These are phyloP conservation scores for Rosa rugosa DNA, from an alignment of 306 rosid species.

Conservation along the genomic window DNA sequence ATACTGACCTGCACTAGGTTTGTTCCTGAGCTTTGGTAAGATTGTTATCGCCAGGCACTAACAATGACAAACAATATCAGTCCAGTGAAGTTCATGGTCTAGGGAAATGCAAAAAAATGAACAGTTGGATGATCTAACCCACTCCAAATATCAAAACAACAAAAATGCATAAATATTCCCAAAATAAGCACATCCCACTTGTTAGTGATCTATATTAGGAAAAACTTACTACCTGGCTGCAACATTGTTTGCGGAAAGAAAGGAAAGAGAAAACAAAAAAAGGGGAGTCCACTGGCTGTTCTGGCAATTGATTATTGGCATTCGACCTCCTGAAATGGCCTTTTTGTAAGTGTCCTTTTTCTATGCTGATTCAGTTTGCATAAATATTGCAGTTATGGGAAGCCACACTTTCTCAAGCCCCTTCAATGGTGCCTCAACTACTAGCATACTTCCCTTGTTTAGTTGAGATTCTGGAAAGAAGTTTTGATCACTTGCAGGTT, in stretches of 20 bases:
- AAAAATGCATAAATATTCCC: not conserved
- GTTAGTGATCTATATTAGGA: not conserved
- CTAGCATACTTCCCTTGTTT: slow-evolving; percentile 73
- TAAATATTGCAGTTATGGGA: slow-evolving; percentile 85
- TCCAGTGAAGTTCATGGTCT: not conserved
- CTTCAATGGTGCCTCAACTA: slow-evolving; percentile 88
- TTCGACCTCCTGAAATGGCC: not conserved
- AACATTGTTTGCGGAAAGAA: not conserved
- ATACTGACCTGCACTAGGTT: not conserved
- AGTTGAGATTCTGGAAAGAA: slow-evolving; percentile 80
- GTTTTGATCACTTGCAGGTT: slow-evolving; percentile 94
- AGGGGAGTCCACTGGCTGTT: not conserved
- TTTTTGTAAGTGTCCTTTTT: not conserved
- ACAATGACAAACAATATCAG: not conserved
- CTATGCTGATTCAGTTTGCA: slow-evolving; percentile 23
- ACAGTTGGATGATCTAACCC: not conserved
- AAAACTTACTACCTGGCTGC: not conserved
- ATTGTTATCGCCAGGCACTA: not conserved
- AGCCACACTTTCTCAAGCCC: slow-evolving; percentile 91
- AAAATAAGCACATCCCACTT: not conserved
- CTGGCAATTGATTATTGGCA: not conserved
- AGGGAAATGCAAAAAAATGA: not conserved
- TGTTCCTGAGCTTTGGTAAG: not conserved
- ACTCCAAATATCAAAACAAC: not conserved
- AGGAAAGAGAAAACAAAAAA: not conserved